Evolutionary conservation across 164 flowering plant genomes (phyloP).

Genomic region (Nymphaea colorata): DNA sequence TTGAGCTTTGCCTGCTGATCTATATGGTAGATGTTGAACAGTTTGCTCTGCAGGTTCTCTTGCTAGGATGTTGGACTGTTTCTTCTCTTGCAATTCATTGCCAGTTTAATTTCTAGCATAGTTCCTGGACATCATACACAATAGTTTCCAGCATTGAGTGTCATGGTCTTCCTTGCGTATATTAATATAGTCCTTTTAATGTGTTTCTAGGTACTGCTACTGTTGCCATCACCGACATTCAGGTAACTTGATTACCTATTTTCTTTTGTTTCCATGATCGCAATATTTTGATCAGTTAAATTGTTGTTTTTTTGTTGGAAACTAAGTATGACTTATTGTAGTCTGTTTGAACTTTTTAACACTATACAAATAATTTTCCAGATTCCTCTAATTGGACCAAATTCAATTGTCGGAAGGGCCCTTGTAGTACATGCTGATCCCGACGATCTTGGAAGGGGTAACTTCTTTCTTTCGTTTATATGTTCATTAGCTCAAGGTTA

Average conservation of each 20-base stretch:
- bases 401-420: constrained; percentile 92
- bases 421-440: constrained; percentile 97
- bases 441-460: constrained; percentile 98
- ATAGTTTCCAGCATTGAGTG: not conserved
- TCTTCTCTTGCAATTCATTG: not conserved
- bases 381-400: constrained; percentile 83
- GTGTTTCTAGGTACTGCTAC: constrained; percentile 46
- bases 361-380: constrained; percentile 17
- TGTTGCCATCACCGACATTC: constrained; percentile 56
- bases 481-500: not conserved
- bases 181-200: not conserved
- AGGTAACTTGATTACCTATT: constrained; percentile 26
- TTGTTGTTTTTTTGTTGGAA: not conserved
- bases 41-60: no score
- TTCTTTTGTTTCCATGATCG: not conserved
- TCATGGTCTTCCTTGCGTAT: not conserved
- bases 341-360: no score
- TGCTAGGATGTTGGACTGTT: not conserved
- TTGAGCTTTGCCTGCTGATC: not conserved
- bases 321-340: not conserved
- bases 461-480: not conserved
- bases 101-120: not conserved
- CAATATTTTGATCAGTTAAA: not conserved
- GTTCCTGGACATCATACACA: not conserved
- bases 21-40: not conserved